Conservation (phyloP, 106 monocot species). For the Xerophyta viscosa region DNA sequence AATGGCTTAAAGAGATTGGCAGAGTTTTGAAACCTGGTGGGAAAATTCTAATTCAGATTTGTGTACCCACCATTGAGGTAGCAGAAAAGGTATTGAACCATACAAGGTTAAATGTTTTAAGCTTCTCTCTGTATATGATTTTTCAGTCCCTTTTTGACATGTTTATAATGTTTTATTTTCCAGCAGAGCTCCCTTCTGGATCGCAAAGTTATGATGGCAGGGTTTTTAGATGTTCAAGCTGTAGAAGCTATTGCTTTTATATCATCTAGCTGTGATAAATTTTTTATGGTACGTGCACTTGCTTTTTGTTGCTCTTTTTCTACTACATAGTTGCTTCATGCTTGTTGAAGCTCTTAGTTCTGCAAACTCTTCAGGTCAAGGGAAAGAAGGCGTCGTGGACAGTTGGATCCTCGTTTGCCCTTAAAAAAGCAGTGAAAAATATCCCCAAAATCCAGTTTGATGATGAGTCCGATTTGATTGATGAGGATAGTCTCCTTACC, state of each 20-base stretch:
- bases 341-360: not conserved
- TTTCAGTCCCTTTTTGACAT: not conserved
- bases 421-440: slow-evolving; percentile 36
- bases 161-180: slow-evolving; percentile 1
- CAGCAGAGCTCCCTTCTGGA: slow-evolving; percentile 32
- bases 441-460: slow-evolving; percentile 72
- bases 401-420: slow-evolving; percentile 59
- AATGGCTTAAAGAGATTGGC: slow-evolving; percentile 52
- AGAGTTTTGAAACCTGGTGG: slow-evolving; percentile 76
- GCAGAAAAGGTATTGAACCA: slow-evolving; percentile 25
- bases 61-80: slow-evolving; percentile 6
- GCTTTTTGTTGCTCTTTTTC: not conserved
- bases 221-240: slow-evolving; percentile 57
- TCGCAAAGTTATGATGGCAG: slow-evolving; percentile 50
- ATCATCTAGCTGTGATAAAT: slow-evolving; percentile 3
- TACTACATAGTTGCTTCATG: not conserved
- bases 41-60: slow-evolving; percentile 31
- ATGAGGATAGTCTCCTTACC: slow-evolving; percentile 84
- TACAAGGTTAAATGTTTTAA: no score
- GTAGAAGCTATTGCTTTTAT: slow-evolving; percentile 26
- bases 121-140: not conserved
- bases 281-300: slow-evolving; percentile 40
- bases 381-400: slow-evolving; percentile 78
- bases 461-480: slow-evolving; percentile 87
- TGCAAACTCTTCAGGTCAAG: slow-evolving; percentile 33